phyloP scores from a whole-genome alignment of 2,329 filamentous ascomycete genomes.

The Aspergillus sp. region DNA sequence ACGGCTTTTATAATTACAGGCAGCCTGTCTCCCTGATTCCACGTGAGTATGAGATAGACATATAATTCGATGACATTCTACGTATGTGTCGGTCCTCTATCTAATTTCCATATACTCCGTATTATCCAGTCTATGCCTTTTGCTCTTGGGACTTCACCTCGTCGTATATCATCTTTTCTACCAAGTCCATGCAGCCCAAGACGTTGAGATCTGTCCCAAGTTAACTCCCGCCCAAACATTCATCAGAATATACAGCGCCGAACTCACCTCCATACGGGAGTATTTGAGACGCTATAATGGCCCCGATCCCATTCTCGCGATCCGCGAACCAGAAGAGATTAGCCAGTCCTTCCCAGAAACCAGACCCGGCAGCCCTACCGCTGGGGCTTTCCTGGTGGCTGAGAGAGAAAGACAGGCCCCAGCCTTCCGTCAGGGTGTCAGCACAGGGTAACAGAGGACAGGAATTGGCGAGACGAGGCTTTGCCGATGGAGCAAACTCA shows the following conservation, averaged over 20 bases:
- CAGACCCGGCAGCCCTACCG: conserved; percentile 50
- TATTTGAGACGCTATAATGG: conserved; percentile 51
- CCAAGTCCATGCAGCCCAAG: not conserved
- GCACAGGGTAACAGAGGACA: conserved; percentile 51
- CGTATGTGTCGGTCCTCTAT: no score
- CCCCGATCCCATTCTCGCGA: conserved; percentile 55
- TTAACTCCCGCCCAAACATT: no score
- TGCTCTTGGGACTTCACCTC: not conserved
- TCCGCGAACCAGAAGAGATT: conserved; percentile 63
- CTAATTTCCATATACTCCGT: no score
- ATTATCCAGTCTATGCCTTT: no score
- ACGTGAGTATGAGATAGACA: no score
- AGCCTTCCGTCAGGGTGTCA: conserved; percentile 58
- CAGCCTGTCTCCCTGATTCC: no score
- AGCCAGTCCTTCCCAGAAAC: conserved; percentile 54
- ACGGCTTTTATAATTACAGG: no score
- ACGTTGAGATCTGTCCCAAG: not conserved
- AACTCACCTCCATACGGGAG: conserved; percentile 44
- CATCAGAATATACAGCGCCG: no score
- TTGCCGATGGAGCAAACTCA: conserved; percentile 40
- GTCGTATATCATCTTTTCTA: conserved; percentile 2
- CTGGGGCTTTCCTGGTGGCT: conserved; percentile 41
- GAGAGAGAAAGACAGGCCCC: conserved; percentile 60
- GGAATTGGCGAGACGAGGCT: conserved; percentile 48
- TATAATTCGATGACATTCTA: no score